Base-by-base conservation (phyloP, 176 grass and related monocot species). In the Dactylis glomerata region DNA sequence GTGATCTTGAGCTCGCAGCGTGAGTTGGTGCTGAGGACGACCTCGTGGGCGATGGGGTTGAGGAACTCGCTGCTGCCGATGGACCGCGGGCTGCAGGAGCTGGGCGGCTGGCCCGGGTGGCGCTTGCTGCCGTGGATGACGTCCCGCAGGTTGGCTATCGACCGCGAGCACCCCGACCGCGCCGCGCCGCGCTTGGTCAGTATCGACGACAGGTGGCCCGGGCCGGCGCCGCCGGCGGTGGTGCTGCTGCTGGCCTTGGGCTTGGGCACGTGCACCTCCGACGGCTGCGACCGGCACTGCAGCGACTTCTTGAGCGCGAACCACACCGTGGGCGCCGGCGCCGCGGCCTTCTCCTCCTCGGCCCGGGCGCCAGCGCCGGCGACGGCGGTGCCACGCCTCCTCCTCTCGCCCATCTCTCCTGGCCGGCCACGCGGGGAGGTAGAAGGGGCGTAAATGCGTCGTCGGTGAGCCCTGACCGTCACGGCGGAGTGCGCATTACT, bases 101-200 rank as follows among this genome's bases (percentile, higher is more conserved):
- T 93, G 2, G 87, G 91, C 32, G 93, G 93, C 79, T 69, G 84
- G 13, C 91, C 91, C 19, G 92, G 91, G 68, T 98, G 96, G 26
- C 96, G 88, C 84, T 98, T 98, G 93, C 96, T 98, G 22, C 96
- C 96, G 86, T 98, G 96, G 81, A 98, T 98, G 22, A 98, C 96
- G 67, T 98, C 93, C 22, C 91, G 92, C 9, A 98, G 89, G 89
- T 98, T 98, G 54, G 96, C 93, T 7, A 98, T 95, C 8, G 96
- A 98, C 34, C 93, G 87, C 4, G 96, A 98, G 85, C 96, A 98
- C 0, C 93, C 96, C 8, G 96, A 98, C 36, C 96, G 82, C 38
- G 78, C 73, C 19, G 54, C 41, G 41, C 1, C 7, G 82, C 61
- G 26, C 77, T 95, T 93, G 54, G 93, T 98, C 17, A 88, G 44